Evolutionary conservation across 495 filamentous ascomycete genomes (phyloP).

Genomic region (Zalerion maritima): DNA sequence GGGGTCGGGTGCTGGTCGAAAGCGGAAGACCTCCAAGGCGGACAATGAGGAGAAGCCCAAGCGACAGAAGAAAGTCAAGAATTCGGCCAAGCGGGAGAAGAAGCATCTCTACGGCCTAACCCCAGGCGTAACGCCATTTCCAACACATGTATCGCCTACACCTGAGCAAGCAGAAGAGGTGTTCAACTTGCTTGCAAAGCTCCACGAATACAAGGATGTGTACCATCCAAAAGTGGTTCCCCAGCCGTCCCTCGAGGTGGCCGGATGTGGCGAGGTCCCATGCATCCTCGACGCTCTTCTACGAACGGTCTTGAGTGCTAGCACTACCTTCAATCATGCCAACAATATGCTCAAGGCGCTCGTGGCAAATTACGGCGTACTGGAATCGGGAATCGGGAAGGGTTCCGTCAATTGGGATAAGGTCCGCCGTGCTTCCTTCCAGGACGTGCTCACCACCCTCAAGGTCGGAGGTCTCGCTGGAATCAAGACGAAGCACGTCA

Average conservation of each 20-base stretch:
- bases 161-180: conserved; percentile 60
- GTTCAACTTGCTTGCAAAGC: conserved; percentile 45
- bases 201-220: conserved; percentile 57
- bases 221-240: conserved; percentile 54
- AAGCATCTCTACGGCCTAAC: conserved; percentile 32
- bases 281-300: conserved; percentile 81
- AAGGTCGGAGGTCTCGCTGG: conserved; percentile 54
- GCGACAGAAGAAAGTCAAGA: conserved; percentile 13
- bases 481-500: conserved; percentile 64
- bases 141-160: conserved; percentile 52
- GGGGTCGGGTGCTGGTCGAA: too few species aligned
- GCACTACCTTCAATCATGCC: conserved; percentile 53
- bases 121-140: conserved; percentile 48
- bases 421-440: conserved; percentile 46
- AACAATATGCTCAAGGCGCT: conserved; percentile 58
- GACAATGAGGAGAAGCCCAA: too few species aligned
- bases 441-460: conserved; percentile 59
- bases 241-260: conserved; percentile 58
- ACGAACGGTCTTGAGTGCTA: conserved; percentile 64
- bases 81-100: conserved; percentile 18
- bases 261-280: conserved; percentile 89
- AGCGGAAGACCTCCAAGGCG: too few species aligned
- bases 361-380: conserved; percentile 48
- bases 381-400: conserved; percentile 23
- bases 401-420: conserved; percentile 82